A percentile compares a stretch with the other conserved stretches of the same genome.
These are phyloP conservation scores for Exophiala xenobiotica DNA, from an alignment of 2,329 filamentous ascomycete genomes.

Conservation along the genomic window DNA sequence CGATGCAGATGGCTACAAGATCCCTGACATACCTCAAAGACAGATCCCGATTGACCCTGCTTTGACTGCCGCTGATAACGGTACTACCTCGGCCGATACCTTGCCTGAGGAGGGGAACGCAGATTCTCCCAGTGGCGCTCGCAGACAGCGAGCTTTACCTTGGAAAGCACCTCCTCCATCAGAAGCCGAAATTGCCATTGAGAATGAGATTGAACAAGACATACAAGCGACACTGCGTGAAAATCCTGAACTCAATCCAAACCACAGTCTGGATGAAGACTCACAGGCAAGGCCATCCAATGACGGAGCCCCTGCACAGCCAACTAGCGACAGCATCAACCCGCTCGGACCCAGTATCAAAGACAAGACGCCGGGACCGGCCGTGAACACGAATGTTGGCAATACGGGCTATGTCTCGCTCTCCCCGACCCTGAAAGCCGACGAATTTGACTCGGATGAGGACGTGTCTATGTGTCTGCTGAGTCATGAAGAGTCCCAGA, in stretches of 20 bases:
- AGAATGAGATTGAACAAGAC: slow-evolving; percentile 63
- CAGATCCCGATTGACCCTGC: slow-evolving; percentile 46
- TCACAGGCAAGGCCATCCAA: background rate
- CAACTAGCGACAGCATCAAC: background rate
- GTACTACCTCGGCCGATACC: background rate
- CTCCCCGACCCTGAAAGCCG: slow-evolving; percentile 58
- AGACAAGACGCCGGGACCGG: slow-evolving; percentile 21
- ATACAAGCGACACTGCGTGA: slow-evolving; percentile 64
- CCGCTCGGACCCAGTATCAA: slow-evolving; percentile 3
- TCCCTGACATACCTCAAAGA: slow-evolving; percentile 47
- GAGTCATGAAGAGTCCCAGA: slow-evolving; percentile 67
- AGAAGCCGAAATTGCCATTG: slow-evolving; percentile 59
- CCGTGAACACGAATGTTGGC: slow-evolving; percentile 23
- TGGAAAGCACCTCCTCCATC: slow-evolving; percentile 52
- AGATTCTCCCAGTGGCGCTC: slow-evolving; percentile 22
- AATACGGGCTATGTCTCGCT: slow-evolving; percentile 27
- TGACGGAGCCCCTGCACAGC: background rate
- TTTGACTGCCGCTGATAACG: slow-evolving; percentile 27
- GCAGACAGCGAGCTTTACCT: slow-evolving; percentile 35
- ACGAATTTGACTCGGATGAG: slow-evolving; percentile 85
- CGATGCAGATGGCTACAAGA: slow-evolving; percentile 68
- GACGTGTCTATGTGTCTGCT: slow-evolving; percentile 82
- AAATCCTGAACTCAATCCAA: slow-evolving; percentile 22
- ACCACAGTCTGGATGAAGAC: background rate
- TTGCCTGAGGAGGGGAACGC: background rate